Evolutionary conservation across 2,329 filamentous ascomycete species (phyloP).

Genomic region (Ophiocordyceps polyrhachis-furcata): DNA sequence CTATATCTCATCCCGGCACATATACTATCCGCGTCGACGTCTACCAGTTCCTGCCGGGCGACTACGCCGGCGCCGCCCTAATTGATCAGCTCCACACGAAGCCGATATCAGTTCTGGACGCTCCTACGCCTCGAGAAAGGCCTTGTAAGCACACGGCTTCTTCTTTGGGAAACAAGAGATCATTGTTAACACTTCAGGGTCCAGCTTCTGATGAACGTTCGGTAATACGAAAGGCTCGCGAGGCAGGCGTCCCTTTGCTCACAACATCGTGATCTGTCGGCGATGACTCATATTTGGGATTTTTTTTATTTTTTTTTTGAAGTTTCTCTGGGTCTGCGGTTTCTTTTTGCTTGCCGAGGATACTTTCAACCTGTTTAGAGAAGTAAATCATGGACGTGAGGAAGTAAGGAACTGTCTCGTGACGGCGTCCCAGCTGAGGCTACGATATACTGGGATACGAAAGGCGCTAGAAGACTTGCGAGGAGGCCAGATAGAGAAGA

Average conservation of each 20-base stretch:
- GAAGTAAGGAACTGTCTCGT: background rate
- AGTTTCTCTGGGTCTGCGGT: background rate
- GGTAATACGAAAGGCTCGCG: background rate
- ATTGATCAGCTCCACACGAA: slow-evolving; percentile 5
- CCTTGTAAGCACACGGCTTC: slow-evolving; percentile 1
- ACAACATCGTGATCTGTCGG: background rate
- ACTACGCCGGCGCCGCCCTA: slow-evolving; percentile 2
- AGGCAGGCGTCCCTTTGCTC: background rate
- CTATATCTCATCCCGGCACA: slow-evolving; percentile 6
- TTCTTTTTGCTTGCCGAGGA: background rate
- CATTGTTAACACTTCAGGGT: background rate
- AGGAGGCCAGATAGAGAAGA: background rate
- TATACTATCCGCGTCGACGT: slow-evolving; percentile 12
- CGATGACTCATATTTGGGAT: background rate
- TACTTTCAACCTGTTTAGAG: background rate
- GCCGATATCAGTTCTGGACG: slow-evolving; percentile 4
- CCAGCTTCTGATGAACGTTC: background rate
- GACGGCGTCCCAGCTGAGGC: too few species aligned
- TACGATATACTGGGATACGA: background rate
- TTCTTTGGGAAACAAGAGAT: background rate
- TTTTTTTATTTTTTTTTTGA: too few species aligned
- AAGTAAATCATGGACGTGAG: background rate
- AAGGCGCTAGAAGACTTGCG: background rate
- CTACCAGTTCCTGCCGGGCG: slow-evolving; percentile 7
- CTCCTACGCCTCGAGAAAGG: slow-evolving; percentile 1